Evolutionary conservation across 2,329 filamentous ascomycete genomes (phyloP).

Genomic region (Simplicillium sp.): DNA sequence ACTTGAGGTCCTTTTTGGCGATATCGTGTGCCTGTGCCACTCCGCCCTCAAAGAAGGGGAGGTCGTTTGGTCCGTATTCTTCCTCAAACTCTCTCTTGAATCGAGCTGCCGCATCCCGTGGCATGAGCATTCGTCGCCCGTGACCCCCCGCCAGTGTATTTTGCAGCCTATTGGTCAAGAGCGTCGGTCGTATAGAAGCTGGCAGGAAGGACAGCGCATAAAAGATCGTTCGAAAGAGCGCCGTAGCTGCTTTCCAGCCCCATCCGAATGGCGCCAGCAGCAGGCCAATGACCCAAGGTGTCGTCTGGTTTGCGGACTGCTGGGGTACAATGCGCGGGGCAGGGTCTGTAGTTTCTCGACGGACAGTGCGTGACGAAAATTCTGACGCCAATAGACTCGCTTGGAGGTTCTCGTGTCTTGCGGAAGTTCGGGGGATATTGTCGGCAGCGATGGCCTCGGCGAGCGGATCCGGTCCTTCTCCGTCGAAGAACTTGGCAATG

Average conservation of each 20-base stretch:
- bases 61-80: conserved; percentile 64
- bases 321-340: conserved; percentile 81
- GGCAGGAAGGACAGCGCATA: conserved; percentile 77
- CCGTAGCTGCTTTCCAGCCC: conserved; percentile 62
- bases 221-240: conserved; percentile 62
- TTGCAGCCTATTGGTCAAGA: conserved; percentile 42
- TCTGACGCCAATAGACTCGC: conserved; percentile 37
- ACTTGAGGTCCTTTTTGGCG: conserved; percentile 85
- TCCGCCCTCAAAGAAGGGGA: conserved; percentile 79
- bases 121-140: conserved; percentile 67
- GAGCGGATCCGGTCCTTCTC: conserved; percentile 74
- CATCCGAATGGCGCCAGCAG: conserved; percentile 75
- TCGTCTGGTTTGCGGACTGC: conserved; percentile 55
- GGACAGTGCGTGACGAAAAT: conserved; percentile 12
- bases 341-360: conserved; percentile 39
- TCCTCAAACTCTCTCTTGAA: conserved; percentile 94
- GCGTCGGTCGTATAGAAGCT: conserved; percentile 46
- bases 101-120: conserved; percentile 77
- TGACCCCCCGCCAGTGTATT: conserved; percentile 49
- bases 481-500: conserved; percentile 95
- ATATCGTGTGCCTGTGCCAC: conserved; percentile 87
- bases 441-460: conserved; percentile 64
- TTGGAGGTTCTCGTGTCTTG: conserved; percentile 66
- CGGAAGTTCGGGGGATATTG: conserved; percentile 50
- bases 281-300: conserved; percentile 67